phyloP scores from a whole-genome alignment of 2,329 filamentous ascomycete species.

The Aureobasidium melanogenum region DNA sequence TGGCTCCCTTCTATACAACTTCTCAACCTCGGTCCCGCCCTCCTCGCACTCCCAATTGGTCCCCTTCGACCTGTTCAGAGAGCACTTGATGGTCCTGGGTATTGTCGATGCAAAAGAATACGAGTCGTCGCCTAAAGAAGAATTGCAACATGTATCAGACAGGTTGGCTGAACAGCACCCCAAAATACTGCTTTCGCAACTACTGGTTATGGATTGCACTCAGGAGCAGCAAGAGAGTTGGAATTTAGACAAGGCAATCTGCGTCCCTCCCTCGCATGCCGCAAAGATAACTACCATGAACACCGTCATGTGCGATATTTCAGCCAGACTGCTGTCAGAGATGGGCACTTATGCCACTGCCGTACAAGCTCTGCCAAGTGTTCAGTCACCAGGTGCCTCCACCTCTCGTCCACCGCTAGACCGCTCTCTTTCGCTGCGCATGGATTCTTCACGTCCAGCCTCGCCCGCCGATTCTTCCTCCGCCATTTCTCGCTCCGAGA shows the following conservation, averaged over 20 bases:
- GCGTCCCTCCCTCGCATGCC: constrained; percentile 58
- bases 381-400: constrained; percentile 62
- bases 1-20: constrained; percentile 80
- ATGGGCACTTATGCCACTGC: constrained; percentile 40
- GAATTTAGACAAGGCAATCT: constrained; percentile 55
- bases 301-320: constrained; percentile 37
- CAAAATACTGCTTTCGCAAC: constrained; percentile 66
- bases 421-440: constrained; percentile 24
- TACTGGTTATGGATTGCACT: constrained; percentile 71
- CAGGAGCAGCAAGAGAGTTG: constrained; percentile 46
- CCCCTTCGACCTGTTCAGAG: constrained; percentile 84
- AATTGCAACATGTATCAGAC: constrained; percentile 22
- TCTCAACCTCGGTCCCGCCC: constrained; percentile 72
- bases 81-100: constrained; percentile 74
- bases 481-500: constrained; percentile 31
- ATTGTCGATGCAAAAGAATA: constrained; percentile 74
- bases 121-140: constrained; percentile 29
- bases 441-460: background rate
- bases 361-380: constrained; percentile 48
- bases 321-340: constrained; percentile 37
- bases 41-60: constrained; percentile 69
- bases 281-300: constrained; percentile 63
- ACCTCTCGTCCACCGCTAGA: constrained; percentile 21
- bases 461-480: constrained; percentile 35
- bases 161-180: constrained; percentile 53